Conservation (phyloP, 2,329 filamentous ascomycete genomes). For the Microthyrium microscopicum region DNA sequence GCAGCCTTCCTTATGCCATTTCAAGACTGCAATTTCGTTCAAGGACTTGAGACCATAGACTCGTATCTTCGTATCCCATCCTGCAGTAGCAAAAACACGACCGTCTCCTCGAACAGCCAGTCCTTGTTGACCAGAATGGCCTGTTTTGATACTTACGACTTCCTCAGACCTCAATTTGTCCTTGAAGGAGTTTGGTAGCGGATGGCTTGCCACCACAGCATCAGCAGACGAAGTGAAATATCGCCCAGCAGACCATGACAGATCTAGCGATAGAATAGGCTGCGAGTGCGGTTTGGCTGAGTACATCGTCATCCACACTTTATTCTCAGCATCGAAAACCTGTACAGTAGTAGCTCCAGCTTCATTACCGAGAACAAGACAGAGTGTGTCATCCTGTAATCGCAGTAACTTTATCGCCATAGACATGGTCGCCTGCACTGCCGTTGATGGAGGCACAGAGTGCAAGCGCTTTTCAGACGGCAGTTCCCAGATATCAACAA, state of each 20-base stretch:
- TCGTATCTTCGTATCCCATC: slow-evolving; percentile 72
- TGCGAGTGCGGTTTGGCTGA: slow-evolving; percentile 54
- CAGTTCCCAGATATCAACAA: slow-evolving; percentile 69
- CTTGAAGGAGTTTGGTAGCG: slow-evolving; percentile 31
- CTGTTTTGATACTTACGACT: slow-evolving; percentile 53
- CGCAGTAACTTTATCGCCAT: slow-evolving; percentile 57
- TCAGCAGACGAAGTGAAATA: slow-evolving; percentile 77
- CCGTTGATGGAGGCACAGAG: slow-evolving; percentile 30
- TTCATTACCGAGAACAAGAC: slow-evolving; percentile 67
- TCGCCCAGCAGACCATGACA: slow-evolving; percentile 23
- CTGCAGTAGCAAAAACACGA: slow-evolving; percentile 72
- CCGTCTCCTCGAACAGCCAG: slow-evolving; percentile 63
- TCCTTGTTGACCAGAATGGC: slow-evolving; percentile 79
- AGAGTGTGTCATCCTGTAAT: slow-evolving; percentile 27
- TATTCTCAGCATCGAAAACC: slow-evolving; percentile 24
- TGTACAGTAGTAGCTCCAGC: slow-evolving; percentile 60
- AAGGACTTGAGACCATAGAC: slow-evolving; percentile 69
- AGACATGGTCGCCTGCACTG: slow-evolving; percentile 53
- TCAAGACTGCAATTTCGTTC: slow-evolving; percentile 77
- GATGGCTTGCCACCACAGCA: slow-evolving; percentile 59
- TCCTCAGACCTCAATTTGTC: slow-evolving; percentile 25
- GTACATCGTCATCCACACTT: slow-evolving; percentile 41
- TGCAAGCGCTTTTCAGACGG: slow-evolving; percentile 57
- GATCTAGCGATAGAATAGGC: slow-evolving; percentile 53
- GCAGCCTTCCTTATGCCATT: slow-evolving; percentile 84